These are phyloP conservation scores for Taphrina flavorubra DNA, from an alignment of 1,139 yeast species.

Conservation along the genomic window DNA sequence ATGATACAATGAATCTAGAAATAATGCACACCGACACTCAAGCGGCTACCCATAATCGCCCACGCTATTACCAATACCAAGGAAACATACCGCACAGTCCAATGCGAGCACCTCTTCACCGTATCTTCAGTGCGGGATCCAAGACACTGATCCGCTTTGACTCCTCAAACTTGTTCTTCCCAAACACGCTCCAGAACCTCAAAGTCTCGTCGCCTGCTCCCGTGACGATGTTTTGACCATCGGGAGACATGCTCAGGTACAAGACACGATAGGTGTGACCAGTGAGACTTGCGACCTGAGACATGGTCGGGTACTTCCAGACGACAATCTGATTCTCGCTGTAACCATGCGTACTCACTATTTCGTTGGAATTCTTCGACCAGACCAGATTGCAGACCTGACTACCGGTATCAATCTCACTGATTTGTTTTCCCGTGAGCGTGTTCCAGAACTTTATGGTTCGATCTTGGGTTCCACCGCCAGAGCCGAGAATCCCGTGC, in stretches of 20 bases:
- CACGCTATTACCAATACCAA: neutral
- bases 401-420: conserved; percentile 89
- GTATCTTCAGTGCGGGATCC: conserved; percentile 36
- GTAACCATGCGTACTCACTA: conserved; percentile 94
- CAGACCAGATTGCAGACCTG: conserved; percentile 94
- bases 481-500: conserved; percentile 88
- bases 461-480: conserved; percentile 97
- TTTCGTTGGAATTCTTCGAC: conserved; percentile 89
- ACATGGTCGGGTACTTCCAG: conserved; percentile 94
- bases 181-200: conserved; percentile 49
- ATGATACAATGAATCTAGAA: neutral
- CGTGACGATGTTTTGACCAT: conserved; percentile 96
- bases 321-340: conserved; percentile 87
- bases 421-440: conserved; percentile 70
- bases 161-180: conserved; percentile 37
- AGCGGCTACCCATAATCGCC: too few relatives aligned
- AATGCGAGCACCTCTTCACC: conserved; percentile 5
- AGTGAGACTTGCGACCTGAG: conserved; percentile 87
- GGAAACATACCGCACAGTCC: neutral
- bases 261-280: conserved; percentile 94
- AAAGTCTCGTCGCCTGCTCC: conserved; percentile 99
- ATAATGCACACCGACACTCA: too few relatives aligned
- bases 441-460: conserved; percentile 93
- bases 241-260: conserved; percentile 90
- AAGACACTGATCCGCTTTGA: conserved; percentile 32